Base-by-base conservation (phyloP, 2,329 filamentous ascomycete genomes). In the Cladophialophora yegresii region DNA sequence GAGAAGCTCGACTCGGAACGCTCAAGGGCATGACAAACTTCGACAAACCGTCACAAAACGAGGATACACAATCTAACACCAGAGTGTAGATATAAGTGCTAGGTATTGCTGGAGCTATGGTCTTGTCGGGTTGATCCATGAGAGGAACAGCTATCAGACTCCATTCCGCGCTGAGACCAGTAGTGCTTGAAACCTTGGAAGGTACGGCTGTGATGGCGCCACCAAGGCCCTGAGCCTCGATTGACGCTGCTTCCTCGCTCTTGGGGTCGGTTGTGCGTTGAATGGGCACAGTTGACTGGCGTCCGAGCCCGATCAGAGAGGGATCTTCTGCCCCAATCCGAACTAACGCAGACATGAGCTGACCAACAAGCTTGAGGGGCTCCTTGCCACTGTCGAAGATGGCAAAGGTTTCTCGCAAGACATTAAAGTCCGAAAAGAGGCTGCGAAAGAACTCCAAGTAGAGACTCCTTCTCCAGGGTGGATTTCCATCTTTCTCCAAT, bases 71-170 rank as follows among this genome's bases (percentile, higher is more conserved):
- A 2, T 91, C 89, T 49, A 99, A 79, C 1, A 93, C 90, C 54
- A 99, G 81, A 67, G 90, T 92, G 77, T 97, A 98, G 7, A 96
- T 84, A 72, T 99, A 99, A 0, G 95, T 96, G 66, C 97, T 93
- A 0, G 95, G 95, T 23, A 96, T 85, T 0, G 81, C 72, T 3
- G 93, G 92, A 0, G 93, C 85, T 54, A 96, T 93, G 0, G 87
- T 85, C 76, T 98, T 99, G 78, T 99, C 95, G 22, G 98, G 85
- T 69, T 96, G 91, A 71, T 99, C 95, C 66, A 98, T 91, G 73
- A 92, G 96, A 4, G 92, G 89, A 10, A 92, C 89, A 56, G 92
- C 86, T 66, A 96, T 85, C 12, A 89, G 85, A 76, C 95, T 99
- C 92, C 92, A 98, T 73, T 96, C 90, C 3, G 85, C 87, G 77